Evolutionary conservation across 768 basidiomycete species (phyloP).

Genomic region (Hortiboletus campestris): DNA sequence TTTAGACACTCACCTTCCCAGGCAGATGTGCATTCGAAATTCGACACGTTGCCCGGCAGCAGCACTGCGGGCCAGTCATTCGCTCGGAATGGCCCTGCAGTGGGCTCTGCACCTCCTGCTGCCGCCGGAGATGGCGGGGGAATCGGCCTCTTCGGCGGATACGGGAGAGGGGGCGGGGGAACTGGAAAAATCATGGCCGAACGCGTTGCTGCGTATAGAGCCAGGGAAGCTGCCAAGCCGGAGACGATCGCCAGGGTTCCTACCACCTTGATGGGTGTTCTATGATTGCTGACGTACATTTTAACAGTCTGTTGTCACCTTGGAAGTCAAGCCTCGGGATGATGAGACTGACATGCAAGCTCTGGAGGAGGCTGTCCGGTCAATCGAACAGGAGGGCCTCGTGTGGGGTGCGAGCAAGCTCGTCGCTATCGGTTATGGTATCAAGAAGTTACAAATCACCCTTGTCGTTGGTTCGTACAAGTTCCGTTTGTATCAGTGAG

Average conservation of each 20-base stretch:
- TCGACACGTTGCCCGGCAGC: constrained; percentile 76
- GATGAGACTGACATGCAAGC: constrained; percentile 96
- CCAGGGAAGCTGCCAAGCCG: constrained; percentile 88
- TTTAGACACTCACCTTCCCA: constrained; percentile 86
- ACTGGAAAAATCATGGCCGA: constrained; percentile 86
- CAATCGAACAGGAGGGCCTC: constrained; percentile 85
- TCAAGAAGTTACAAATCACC: constrained; percentile 85
- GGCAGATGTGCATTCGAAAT: constrained; percentile 87
- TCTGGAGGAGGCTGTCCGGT: constrained; percentile 80
- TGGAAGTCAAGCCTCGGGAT: constrained; percentile 99
- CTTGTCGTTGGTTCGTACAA: constrained; percentile 50
- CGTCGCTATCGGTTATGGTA: constrained; percentile 89
- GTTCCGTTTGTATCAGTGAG: neutral
- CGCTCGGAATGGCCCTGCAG: constrained; percentile 44
- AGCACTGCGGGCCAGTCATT: constrained; percentile 79
- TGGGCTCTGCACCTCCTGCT: constrained; percentile 46
- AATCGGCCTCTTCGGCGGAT: constrained; percentile 87
- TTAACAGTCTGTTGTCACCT: constrained; percentile 87
- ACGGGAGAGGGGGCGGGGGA: constrained; percentile 80
- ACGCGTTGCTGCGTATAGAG: constrained; percentile 90
- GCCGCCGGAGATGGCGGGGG: constrained; percentile 57
- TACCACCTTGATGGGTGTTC: constrained; percentile 1
- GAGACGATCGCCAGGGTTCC: constrained; percentile 85
- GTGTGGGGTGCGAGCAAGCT: constrained; percentile 95
- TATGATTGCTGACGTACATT: constrained; percentile 11